phyloP scores from a whole-genome alignment of 2,329 filamentous ascomycete species.

The Aspergillus fischeri region DNA sequence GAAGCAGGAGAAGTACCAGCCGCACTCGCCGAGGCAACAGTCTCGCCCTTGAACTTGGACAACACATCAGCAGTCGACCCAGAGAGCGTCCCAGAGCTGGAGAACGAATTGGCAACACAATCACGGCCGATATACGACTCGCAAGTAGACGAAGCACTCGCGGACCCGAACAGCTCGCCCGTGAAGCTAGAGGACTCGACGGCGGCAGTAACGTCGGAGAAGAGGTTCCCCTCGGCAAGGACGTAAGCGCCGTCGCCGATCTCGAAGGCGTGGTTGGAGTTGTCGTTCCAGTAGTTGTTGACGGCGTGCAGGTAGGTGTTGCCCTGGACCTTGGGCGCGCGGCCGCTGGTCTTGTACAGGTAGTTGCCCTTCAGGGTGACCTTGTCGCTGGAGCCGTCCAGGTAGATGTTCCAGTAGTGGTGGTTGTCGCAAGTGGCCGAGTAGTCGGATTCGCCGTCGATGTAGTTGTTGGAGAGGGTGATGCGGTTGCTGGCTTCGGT shows the following conservation, averaged over 20 bases:
- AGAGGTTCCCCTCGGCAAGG: slow-evolving; percentile 56
- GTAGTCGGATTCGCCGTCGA: slow-evolving; percentile 53
- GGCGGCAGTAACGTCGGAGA: slow-evolving; percentile 51
- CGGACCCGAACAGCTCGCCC: slow-evolving; percentile 39
- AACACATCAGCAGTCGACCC: slow-evolving; percentile 48
- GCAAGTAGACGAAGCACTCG: slow-evolving; percentile 42
- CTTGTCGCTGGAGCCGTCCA: slow-evolving; percentile 53
- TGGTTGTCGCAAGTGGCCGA: slow-evolving; percentile 56
- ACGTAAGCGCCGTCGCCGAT: slow-evolving; percentile 42
- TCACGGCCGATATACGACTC: slow-evolving; percentile 44
- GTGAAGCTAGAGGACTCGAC: slow-evolving; percentile 35
- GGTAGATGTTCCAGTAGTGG: slow-evolving; percentile 59
- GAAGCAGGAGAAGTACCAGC: slow-evolving; percentile 33
- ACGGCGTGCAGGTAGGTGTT: slow-evolving; percentile 55
- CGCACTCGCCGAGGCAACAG: slow-evolving; percentile 45
- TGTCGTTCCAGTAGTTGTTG: slow-evolving; percentile 60
- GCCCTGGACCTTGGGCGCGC: slow-evolving; percentile 53
- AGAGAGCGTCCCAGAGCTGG: slow-evolving; percentile 30
- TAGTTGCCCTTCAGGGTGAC: slow-evolving; percentile 60
- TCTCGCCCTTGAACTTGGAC: slow-evolving; percentile 50
- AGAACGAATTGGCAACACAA: slow-evolving; percentile 51
- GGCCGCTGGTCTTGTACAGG: slow-evolving; percentile 57
- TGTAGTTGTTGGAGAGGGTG: slow-evolving; percentile 57
- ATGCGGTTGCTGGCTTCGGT: slow-evolving; percentile 51
- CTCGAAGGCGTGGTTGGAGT: slow-evolving; percentile 56